Percentiles rank a stretch among this genome's conserved stretches.
Conservation (phyloP, 2,329 filamentous ascomycete species). For the Cladophialophora chaetospira region DNA sequence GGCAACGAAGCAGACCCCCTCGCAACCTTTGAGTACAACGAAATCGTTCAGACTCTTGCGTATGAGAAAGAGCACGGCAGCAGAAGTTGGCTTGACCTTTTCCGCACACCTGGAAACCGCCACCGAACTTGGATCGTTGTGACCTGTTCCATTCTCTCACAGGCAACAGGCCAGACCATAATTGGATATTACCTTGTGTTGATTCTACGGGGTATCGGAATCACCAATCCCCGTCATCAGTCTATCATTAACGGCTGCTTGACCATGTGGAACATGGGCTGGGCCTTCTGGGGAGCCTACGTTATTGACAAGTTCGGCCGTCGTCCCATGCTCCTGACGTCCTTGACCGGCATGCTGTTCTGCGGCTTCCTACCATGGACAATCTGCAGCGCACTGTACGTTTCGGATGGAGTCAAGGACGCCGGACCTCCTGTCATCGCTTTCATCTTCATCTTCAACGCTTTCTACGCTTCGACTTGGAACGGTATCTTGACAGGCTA, state of each 20-base stretch:
- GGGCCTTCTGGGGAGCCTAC: slow-evolving; percentile 19
- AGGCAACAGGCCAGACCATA: slow-evolving; percentile 35
- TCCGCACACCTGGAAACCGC: slow-evolving; percentile 16
- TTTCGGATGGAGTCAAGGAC: slow-evolving; percentile 11
- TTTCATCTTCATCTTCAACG: slow-evolving; percentile 21
- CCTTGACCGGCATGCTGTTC: slow-evolving; percentile 15
- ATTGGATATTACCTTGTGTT: slow-evolving; percentile 42
- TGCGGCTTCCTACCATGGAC: slow-evolving; percentile 17
- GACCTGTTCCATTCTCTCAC: slow-evolving; percentile 6
- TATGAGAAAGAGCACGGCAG: slow-evolving; percentile 18
- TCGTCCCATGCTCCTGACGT: slow-evolving; percentile 15
- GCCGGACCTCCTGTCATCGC: slow-evolving; percentile 17
- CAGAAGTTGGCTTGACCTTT: slow-evolving; percentile 19
- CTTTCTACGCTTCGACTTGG: slow-evolving; percentile 18
- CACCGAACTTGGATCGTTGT: slow-evolving; percentile 17
- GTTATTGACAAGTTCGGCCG: slow-evolving; percentile 21
- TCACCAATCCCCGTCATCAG: slow-evolving; percentile 39
- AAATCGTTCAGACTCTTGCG: slow-evolving; percentile 17
- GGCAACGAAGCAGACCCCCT: slow-evolving; percentile 18
- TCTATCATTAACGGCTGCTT: slow-evolving; percentile 43
- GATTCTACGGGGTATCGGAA: slow-evolving; percentile 42
- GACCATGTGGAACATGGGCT: slow-evolving; percentile 26
- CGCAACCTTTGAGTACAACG: slow-evolving; percentile 18
- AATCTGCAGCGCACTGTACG: slow-evolving; percentile 18
- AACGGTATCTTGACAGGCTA: slow-evolving; percentile 18